phyloP scores from a whole-genome alignment of 1,284 basidiomycete species.

The Naganishia sp. region DNA sequence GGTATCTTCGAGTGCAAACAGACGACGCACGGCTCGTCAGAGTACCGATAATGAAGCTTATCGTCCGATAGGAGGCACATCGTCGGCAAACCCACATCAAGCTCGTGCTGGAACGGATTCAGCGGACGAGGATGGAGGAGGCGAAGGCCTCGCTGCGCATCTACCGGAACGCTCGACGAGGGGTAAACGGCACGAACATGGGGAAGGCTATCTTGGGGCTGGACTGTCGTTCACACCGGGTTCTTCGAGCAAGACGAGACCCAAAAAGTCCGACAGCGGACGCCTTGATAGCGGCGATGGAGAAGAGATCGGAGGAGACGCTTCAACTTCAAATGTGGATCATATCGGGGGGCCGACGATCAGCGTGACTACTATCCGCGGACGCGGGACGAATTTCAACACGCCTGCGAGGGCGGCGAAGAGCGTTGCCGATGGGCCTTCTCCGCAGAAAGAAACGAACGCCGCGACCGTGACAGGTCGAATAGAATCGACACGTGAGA shows the following conservation, averaged over 20 bases:
- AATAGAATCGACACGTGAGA: neutral
- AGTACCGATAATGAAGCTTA: constrained; percentile 46
- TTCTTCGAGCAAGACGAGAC: neutral
- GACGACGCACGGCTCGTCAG: neutral
- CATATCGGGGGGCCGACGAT: neutral
- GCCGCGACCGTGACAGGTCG: neutral
- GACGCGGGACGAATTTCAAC: constrained; percentile 11
- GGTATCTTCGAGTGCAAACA: neutral
- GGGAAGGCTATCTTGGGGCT: constrained; percentile 47
- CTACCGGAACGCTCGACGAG: constrained; percentile 43
- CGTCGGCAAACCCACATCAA: neutral
- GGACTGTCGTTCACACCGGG: constrained; percentile 41
- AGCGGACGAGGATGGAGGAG: constrained; percentile 42
- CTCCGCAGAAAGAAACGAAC: constrained; percentile 10
- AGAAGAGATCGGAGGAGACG: neutral
- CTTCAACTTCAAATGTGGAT: neutral
- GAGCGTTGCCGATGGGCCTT: constrained; percentile 1
- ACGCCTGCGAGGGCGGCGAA: constrained; percentile 18
- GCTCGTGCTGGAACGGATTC: constrained; percentile 35
- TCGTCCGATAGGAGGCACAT: constrained; percentile 42
- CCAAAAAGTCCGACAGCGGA: constrained; percentile 19
- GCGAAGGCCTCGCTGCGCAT: constrained; percentile 40
- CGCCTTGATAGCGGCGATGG: constrained; percentile 1
- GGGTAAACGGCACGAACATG: constrained; percentile 42
- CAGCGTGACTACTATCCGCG: neutral